Percentiles rank a stretch among this genome's conserved stretches.
Conservation (phyloP, 345 rosid species). For the Turritis glabra region DNA sequence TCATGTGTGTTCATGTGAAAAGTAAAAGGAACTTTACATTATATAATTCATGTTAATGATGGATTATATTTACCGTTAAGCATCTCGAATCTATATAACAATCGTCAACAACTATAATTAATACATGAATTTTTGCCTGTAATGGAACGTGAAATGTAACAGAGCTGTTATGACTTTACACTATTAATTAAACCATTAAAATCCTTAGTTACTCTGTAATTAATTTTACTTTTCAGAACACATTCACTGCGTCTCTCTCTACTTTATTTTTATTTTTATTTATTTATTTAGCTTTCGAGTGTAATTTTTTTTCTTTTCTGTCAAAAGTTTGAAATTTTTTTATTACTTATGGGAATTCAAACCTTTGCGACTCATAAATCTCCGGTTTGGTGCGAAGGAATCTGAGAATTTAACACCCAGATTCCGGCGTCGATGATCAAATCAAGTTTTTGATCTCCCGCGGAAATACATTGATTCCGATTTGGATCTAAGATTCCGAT, state of each 20-base stretch:
- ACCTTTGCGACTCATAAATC: conserved; percentile 14
- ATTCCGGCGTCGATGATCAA: conserved; percentile 25
- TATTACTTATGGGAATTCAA: too few relatives aligned
- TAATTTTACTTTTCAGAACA: conserved; percentile 25
- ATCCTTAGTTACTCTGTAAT: background rate
- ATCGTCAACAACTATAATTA: background rate
- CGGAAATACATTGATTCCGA: background rate
- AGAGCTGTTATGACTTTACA: conserved; percentile 29
- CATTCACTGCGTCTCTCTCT: conserved; percentile 14
- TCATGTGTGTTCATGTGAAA: conserved; percentile 38
- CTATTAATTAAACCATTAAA: conserved; percentile 9
- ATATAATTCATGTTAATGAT: conserved; percentile 1
- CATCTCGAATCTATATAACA: conserved; percentile 29
- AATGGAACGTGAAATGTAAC: conserved; percentile 30
- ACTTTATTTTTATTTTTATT: background rate
- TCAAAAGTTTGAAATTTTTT: conserved; percentile 11
- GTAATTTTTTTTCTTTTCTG: background rate
- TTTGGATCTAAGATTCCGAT: conserved; percentile 37
- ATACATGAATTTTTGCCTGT: background rate
- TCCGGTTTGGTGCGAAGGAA: conserved; percentile 8
- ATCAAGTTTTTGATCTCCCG: conserved; percentile 13
- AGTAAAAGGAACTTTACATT: conserved; percentile 31
- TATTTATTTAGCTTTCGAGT: conserved; percentile 10
- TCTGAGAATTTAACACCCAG: conserved; percentile 23
- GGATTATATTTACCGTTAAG: conserved; percentile 35